Base-by-base conservation (phyloP, 768 basidiomycete species). In the Multifurca ochricompacta region DNA sequence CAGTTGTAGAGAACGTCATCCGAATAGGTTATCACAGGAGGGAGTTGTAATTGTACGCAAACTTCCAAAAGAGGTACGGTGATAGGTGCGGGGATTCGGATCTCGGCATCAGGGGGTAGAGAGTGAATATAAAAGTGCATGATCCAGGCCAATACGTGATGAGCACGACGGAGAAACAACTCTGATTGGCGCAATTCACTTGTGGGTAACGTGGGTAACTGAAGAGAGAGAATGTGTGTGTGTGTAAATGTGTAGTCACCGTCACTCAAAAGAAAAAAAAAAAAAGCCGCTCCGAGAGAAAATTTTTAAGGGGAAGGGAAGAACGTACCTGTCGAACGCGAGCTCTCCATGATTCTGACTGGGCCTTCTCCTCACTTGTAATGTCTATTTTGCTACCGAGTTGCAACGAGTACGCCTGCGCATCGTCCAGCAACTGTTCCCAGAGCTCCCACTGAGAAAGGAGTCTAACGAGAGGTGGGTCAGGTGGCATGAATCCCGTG, bases 1-100 rank as follows among this genome's bases (percentile, higher is more conserved):
- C 86, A 89, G 66, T 95, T 95, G 70, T 92, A 96, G 25, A 96
- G 77, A 7, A 96, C 92, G 27, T 85, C 85, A 66, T 95, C 92
- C 9, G 92, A 85, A 66, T 92, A 96, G 3, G 92, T 96, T 53
- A 92, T 75, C 36, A 95, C 74, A 0, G 94, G 91, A 0, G 94
- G 93, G 1, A 96, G 71, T 51, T 87, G 82, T 9, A 96, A 80
- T 41, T 83, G 71, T 0, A 73, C 67, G 21, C 80, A 87, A 14
- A 91, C 77, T 52, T 80, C 75, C 18, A 92, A 74, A 31, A 91
- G 77, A 1, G 94, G 93, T 5, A 91, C 67, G 8, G 87, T 76
- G 48, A 97, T 69, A 0, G 82, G 70, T 0, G 74, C 69, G 5
- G 93, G 93, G 39, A 97, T 83, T 34, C 72, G 66, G 30, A 87